These are phyloP conservation scores for Coriaria nepalensis DNA, from an alignment of 306 rosid species.

Conservation along the genomic window DNA sequence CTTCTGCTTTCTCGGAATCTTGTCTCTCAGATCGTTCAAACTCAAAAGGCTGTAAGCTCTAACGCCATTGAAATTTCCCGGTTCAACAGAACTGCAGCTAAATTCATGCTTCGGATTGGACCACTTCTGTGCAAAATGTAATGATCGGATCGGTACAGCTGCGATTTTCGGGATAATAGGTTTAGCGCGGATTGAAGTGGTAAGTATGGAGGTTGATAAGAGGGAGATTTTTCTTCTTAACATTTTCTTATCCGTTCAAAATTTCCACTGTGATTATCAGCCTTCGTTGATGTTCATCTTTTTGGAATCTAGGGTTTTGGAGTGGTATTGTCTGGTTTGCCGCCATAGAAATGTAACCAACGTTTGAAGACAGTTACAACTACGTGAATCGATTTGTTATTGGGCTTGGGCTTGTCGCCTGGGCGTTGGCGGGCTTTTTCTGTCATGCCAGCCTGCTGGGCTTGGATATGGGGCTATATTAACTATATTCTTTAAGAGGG, in stretches of 20 bases:
- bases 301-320: too few species aligned
- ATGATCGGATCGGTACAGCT: conserved; percentile 2
- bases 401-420: too few species aligned
- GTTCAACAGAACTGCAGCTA: not conserved
- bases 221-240: conserved; percentile 23
- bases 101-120: conserved; percentile 7
- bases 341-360: too few species aligned
- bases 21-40: conserved; percentile 75
- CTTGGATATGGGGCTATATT: too few species aligned
- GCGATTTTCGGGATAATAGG: conserved; percentile 9
- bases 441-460: too few species aligned
- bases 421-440: too few species aligned
- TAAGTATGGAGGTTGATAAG: conserved; percentile 16
- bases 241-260: conserved; percentile 12
- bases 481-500: too few species aligned
- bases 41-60: conserved; percentile 80
- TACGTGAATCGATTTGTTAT: too few species aligned
- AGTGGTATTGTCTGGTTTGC: too few species aligned
- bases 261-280: too few species aligned
- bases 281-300: too few species aligned
- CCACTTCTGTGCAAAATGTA: not conserved
- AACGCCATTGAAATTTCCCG: conserved; percentile 21
- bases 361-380: too few species aligned
- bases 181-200: conserved; percentile 6
- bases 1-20: conserved; percentile 76